Base-by-base conservation (phyloP, 495 filamentous ascomycete genomes). In the Lentithecium fluviatile region DNA sequence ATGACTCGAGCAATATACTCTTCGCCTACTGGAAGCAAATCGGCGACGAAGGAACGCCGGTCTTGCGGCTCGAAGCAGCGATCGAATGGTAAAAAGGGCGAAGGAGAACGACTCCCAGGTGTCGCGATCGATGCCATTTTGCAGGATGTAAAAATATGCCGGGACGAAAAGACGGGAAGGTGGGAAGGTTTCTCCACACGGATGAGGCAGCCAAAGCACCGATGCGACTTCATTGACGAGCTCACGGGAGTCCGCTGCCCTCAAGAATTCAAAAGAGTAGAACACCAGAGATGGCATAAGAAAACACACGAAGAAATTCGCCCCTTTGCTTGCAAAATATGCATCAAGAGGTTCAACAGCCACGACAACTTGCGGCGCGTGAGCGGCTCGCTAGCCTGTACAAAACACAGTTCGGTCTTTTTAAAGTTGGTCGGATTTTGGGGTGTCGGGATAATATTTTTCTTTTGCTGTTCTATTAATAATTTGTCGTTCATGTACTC, bases 261-360 rank as follows among this genome's bases (percentile, higher is more conserved):
- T 1, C 43, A 23, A 8, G 0, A 1, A 11, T 64, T 64, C 42
- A 54, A 52, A 20, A 53, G 61, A 21, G 23, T 24, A 12, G 61
- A 64, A 26, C 61, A 64, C 47, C 15, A 32, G n/a, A 64, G 58
- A 26, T 19, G 61, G 13, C 61, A 64, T 43, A 19, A 17, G 7
- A 34, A 34, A 4, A 64, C 61, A 7, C 55, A 64, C 38, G 5
- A 3, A 1, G 55, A 23, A 1, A 32, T 5, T 13, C 17, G 15
- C 13, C 1, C 1, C 17, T 49, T 57, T 36, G 10, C 19, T 3
- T 58, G 53, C 42, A 15, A 15, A 19, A 46, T 52, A 11, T 64
- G 61, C 25, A 5, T 0, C 5, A 64, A 38, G 24, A 0, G 8
- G 15, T 64, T 64, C 55, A 29, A 20, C 15, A 45, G 61, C 19